Percentiles rank a stretch among this genome's conserved stretches.
phyloP scores from a whole-genome alignment of 345 rosid genomes.

The Sonneratia caseolaris region DNA sequence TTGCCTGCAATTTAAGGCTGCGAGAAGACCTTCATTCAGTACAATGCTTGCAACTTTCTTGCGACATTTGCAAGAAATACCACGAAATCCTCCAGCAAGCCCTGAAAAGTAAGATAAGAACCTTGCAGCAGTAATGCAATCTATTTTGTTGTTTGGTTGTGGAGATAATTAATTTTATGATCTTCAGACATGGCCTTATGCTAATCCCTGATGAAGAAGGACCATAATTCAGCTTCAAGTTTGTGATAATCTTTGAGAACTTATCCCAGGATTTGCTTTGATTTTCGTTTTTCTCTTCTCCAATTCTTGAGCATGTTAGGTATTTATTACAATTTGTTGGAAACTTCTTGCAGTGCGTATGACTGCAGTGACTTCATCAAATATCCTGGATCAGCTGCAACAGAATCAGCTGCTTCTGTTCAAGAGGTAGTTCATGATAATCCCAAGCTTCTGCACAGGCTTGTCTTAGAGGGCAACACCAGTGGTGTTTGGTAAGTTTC shows the following conservation, averaged over 20 bases:
- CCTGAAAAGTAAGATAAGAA: constrained; percentile 63
- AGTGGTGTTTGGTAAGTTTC: constrained; percentile 70
- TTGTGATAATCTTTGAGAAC: not conserved
- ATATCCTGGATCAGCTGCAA: constrained; percentile 39
- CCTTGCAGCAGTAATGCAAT: not conserved
- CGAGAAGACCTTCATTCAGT: constrained; percentile 79
- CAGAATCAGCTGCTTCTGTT: constrained; percentile 39
- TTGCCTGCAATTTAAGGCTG: constrained; percentile 87
- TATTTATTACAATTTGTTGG: not conserved
- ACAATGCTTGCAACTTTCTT: constrained; percentile 87
- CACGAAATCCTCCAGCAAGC: constrained; percentile 81
- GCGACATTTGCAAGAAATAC: constrained; percentile 88
- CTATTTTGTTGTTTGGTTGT: not conserved
- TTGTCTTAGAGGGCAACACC: constrained; percentile 66
- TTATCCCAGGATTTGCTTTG: not conserved
- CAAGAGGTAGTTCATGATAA: constrained; percentile 43
- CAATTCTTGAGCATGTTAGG: not conserved
- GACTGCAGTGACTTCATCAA: constrained; percentile 47
- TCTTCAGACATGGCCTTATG: not conserved
- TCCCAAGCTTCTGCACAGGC: constrained; percentile 56
- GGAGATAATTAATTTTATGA: not conserved
- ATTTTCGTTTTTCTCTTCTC: not conserved
- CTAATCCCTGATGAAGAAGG: not conserved
- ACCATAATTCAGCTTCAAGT: not conserved
- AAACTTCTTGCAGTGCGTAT: constrained; percentile 10